Evolutionary conservation across 257 asterid species (phyloP).

Genomic region (Solanum sitiens): DNA sequence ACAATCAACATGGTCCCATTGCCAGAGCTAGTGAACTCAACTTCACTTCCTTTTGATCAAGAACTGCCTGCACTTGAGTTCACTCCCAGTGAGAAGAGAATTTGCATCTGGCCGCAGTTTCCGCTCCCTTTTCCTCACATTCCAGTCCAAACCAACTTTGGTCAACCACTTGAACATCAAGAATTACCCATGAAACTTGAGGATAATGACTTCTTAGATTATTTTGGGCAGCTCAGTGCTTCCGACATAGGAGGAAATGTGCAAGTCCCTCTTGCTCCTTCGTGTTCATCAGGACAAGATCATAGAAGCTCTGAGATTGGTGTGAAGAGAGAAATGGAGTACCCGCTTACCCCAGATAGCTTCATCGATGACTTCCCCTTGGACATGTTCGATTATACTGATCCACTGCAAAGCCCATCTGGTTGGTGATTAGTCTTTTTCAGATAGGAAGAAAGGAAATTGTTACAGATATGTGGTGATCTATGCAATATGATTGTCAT

Average conservation of each 20-base stretch:
- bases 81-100: conserved; percentile 6
- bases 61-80: conserved; percentile 5
- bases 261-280: conserved; percentile 18
- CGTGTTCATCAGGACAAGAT: conserved; percentile 17
- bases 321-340: conserved; percentile 5
- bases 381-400: conserved; percentile 59
- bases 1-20: conserved; percentile 8
- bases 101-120: conserved; percentile 2
- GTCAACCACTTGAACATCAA: conserved; percentile 24
- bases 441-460: not conserved
- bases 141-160: conserved; percentile 32
- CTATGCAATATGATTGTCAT: not conserved
- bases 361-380: conserved; percentile 59
- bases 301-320: conserved; percentile 1
- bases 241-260: conserved; percentile 25
- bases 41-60: conserved; percentile 7
- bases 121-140: conserved; percentile 20
- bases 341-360: conserved; percentile 24
- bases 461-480: not conserved
- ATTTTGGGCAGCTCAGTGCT: conserved; percentile 25
- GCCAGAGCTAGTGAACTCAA: conserved; percentile 14
- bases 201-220: conserved; percentile 34
- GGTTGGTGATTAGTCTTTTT: conserved; percentile 28
- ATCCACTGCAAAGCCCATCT: conserved; percentile 62
- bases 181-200: conserved; percentile 23